Evolutionary conservation across 2,329 filamentous ascomycete genomes (phyloP).

Genomic region (Sporothrix variecibatus): DNA sequence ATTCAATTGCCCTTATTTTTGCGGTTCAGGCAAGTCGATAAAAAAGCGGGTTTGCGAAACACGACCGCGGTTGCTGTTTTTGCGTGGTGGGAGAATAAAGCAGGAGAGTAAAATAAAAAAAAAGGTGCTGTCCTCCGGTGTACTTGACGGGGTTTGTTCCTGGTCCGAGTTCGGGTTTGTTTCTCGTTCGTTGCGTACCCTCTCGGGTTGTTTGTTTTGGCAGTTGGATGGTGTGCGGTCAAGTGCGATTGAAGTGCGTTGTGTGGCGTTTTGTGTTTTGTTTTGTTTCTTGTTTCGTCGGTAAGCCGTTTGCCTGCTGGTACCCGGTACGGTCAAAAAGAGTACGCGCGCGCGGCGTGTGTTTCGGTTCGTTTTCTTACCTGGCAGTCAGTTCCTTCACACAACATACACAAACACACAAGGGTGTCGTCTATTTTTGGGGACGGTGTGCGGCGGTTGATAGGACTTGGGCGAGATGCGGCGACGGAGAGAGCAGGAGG

Average conservation of each 20-base stretch:
- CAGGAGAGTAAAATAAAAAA: neutral
- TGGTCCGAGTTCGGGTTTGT: neutral
- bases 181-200: neutral
- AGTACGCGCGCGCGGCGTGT: neutral
- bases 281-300: conserved; percentile 9
- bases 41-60: neutral
- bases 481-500: neutral
- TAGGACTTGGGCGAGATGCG: neutral
- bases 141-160: neutral
- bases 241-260: neutral
- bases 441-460: neutral
- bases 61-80: neutral
- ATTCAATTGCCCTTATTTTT: neutral
- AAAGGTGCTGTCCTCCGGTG: neutral
- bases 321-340: neutral
- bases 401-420: neutral
- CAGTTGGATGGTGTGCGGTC: neutral
- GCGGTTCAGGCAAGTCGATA: neutral
- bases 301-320: neutral
- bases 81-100: neutral
- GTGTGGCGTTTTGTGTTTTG: neutral
- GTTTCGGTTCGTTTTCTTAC: neutral
- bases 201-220: neutral
- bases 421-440: neutral
- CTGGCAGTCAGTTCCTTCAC: neutral